phyloP scores from a whole-genome alignment of 2,329 filamentous ascomycete species.

The Fusarium pseudoanthophilum region DNA sequence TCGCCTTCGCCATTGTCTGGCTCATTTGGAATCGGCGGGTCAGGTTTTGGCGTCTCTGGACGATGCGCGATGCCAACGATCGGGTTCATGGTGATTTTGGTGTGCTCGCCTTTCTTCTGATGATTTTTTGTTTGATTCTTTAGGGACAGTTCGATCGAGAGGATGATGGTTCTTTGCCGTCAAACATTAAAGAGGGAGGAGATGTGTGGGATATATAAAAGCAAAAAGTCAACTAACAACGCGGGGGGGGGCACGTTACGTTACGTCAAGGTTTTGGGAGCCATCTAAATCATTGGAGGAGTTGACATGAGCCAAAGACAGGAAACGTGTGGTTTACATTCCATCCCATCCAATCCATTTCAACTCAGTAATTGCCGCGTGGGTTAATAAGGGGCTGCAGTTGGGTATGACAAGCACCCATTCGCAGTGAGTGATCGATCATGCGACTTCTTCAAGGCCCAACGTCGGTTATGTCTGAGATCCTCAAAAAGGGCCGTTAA shows the following conservation, averaged over 20 bases:
- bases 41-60: slow-evolving; percentile 48
- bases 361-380: background rate
- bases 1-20: slow-evolving; percentile 48
- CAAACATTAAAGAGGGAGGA: background rate
- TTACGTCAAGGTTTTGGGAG: slow-evolving; percentile 34
- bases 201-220: slow-evolving; percentile 25
- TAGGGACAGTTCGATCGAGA: background rate
- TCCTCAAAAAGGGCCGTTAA: slow-evolving; percentile 14
- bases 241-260: slow-evolving; percentile 21
- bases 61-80: slow-evolving; percentile 35
- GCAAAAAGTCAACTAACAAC: slow-evolving; percentile 20
- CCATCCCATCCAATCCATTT: slow-evolving; percentile 12
- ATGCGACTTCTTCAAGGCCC: slow-evolving; percentile 27
- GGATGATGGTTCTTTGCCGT: background rate
- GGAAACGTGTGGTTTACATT: slow-evolving; percentile 25
- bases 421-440: slow-evolving; percentile 33
- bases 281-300: slow-evolving; percentile 24
- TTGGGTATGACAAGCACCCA: slow-evolving; percentile 5
- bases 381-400: slow-evolving; percentile 7
- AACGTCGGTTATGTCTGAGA: background rate
- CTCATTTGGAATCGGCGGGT: slow-evolving; percentile 46
- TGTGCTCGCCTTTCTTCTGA: background rate
- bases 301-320: background rate
- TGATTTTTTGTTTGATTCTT: background rate
- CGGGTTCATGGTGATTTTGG: slow-evolving; percentile 13